Conservation (phyloP, 2,329 filamentous ascomycete species). For the Ophiobolus disseminans region DNA sequence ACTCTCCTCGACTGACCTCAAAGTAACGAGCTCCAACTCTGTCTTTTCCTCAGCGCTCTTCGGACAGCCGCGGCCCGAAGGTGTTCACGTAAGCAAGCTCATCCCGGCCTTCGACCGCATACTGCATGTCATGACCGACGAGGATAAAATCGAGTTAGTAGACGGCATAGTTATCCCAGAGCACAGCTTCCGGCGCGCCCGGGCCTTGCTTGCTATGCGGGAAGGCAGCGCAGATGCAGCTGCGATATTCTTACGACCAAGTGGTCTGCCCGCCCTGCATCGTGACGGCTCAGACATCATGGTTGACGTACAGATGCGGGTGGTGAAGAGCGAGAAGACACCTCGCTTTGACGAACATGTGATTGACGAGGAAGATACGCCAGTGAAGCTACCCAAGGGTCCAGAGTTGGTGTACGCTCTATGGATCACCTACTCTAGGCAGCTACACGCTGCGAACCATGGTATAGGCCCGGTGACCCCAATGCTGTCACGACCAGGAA, state of each 20-base stretch:
- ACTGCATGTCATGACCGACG: slow-evolving; percentile 79
- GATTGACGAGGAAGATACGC: slow-evolving; percentile 64
- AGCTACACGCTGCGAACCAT: slow-evolving; percentile 78
- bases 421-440: slow-evolving; percentile 96
- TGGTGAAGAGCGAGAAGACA: slow-evolving; percentile 81
- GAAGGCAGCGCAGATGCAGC: slow-evolving; percentile 80
- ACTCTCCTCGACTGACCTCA: slow-evolving; percentile 77
- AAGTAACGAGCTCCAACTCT: slow-evolving; percentile 90
- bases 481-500: slow-evolving; percentile 67
- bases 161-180: slow-evolving; percentile 98
- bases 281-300: slow-evolving; percentile 90
- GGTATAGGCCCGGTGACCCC: slow-evolving; percentile 69
- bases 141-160: slow-evolving; percentile 81
- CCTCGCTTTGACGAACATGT: slow-evolving; percentile 63
- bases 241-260: slow-evolving; percentile 80
- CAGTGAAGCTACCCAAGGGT: slow-evolving; percentile 56
- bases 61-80: slow-evolving; percentile 83
- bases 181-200: slow-evolving; percentile 90
- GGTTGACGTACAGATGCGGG: slow-evolving; percentile 94
- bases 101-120: slow-evolving; percentile 89
- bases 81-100: slow-evolving; percentile 77
- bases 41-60: slow-evolving; percentile 94
- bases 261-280: slow-evolving; percentile 84
- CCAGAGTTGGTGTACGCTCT: slow-evolving; percentile 87
- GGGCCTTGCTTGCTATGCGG: slow-evolving; percentile 81